Evolutionary conservation across 2,329 filamentous ascomycete species (phyloP).

Genomic region (Aureobasidium mangrovei): DNA sequence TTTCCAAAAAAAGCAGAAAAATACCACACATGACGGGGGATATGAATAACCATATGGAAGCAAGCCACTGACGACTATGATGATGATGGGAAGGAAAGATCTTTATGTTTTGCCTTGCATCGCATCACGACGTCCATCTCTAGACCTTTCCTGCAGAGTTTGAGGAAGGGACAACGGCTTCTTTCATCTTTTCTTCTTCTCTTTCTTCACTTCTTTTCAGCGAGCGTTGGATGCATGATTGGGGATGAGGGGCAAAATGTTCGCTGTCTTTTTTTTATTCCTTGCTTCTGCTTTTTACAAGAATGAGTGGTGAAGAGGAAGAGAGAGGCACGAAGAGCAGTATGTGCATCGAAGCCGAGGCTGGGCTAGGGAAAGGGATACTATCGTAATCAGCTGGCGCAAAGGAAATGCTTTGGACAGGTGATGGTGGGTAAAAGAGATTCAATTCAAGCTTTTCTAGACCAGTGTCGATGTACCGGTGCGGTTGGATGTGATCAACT

Average conservation of each 20-base stretch:
- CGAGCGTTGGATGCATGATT: slow-evolving; percentile 3
- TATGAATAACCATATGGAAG: neutral
- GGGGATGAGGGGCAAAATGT: neutral
- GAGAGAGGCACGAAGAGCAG: neutral
- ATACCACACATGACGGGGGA: neutral
- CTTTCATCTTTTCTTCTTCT: neutral
- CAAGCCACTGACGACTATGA: neutral
- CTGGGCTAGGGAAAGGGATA: neutral
- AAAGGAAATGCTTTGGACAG: slow-evolving; percentile 1
- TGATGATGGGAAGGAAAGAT: neutral
- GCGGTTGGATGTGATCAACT: too few relatives aligned
- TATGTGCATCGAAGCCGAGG: neutral
- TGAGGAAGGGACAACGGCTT: neutral
- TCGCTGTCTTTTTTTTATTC: neutral
- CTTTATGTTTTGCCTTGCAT: slow-evolving; percentile 1
- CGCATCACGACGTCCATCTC: neutral
- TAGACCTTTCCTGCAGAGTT: neutral
- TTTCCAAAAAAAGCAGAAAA: neutral
- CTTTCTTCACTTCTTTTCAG: neutral
- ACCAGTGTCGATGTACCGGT: neutral
- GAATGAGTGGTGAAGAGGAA: neutral
- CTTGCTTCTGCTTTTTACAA: neutral
- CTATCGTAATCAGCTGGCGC: slow-evolving; percentile 1
- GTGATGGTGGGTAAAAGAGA: neutral
- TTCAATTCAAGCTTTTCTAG: neutral